Conservation (phyloP, 2,329 filamentous ascomycete species). For the Talaromyces pinophilus region DNA sequence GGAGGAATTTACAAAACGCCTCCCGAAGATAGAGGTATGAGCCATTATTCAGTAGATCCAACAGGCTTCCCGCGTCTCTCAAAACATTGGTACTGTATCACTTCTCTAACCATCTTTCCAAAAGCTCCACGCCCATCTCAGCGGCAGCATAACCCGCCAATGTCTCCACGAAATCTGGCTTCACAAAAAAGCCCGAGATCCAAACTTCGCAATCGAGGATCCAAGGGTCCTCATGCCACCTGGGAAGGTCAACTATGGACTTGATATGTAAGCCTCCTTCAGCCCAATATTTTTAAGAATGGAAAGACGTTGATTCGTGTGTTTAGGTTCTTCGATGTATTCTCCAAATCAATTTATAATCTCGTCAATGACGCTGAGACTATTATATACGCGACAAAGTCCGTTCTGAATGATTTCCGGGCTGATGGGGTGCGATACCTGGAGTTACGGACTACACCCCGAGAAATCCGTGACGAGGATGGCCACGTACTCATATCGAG, state of each 20-base stretch:
- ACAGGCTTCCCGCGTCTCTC: background rate
- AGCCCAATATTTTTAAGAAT: background rate
- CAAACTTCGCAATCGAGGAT: constrained; percentile 62
- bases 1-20: constrained; percentile 33
- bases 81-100: background rate
- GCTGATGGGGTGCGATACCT: constrained; percentile 73
- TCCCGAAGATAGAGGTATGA: constrained; percentile 43
- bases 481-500: constrained; percentile 55
- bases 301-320: background rate
- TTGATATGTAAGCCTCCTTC: constrained; percentile 60
- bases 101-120: background rate
- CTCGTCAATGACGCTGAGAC: constrained; percentile 66
- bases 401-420: constrained; percentile 67
- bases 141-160: constrained; percentile 71
- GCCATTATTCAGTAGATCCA: background rate
- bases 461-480: constrained; percentile 52
- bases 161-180: constrained; percentile 75
- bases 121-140: constrained; percentile 82
- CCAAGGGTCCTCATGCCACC: constrained; percentile 68
- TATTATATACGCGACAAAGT: constrained; percentile 62
- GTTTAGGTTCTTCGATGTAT: constrained; percentile 72
- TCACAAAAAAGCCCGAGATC: constrained; percentile 54
- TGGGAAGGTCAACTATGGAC: constrained; percentile 70
- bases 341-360: constrained; percentile 76
- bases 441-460: constrained; percentile 78